Base-by-base conservation (phyloP, 2,329 filamentous ascomycete genomes). In the Fusarium sp. region DNA sequence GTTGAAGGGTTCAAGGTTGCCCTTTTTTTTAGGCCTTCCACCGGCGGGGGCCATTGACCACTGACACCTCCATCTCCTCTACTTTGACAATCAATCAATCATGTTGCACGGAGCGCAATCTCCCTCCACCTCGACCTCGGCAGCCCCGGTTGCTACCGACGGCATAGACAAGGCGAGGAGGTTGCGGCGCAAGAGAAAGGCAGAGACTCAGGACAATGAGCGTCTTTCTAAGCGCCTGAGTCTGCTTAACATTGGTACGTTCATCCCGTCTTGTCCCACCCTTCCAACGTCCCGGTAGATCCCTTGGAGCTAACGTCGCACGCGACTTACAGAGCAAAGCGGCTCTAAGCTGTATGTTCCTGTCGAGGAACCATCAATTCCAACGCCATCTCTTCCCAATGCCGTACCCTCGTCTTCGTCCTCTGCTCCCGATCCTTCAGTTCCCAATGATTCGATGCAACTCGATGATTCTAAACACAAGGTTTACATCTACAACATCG, bases 401-500 rank as follows among this genome's bases (percentile, higher is more conserved):
- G 67, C 76, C 34, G 68, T 71, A 54, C 56, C 73, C 52, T 65
- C 75, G 57, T 57, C 66, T 45, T 58, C 68, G 52, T 48, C 72
- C 60, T 59, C 72, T 48, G 58, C 76, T 54, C 74, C 71, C 62
- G 62, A 75, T 57, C 80, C 80, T 6, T 18, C 62, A 41, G 32
- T 56, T 6, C 37, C 60, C 23, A 85, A 90, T 72, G 92, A 95
- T 76, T 80, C 83, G 66, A 98, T 98, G 96, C 89, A 93, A 67
- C 82, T 98, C 70, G 95, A 98, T 84, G 92, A 98, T 83, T 92
- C 94, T 35, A 93, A 94, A 78, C 88, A 97, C 85, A 94, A 93
- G 80, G 91, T 98, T 70, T 98, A 97, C 87, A 95, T 99, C 77
- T 92, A 95, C 86, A 92, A 97, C 83, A 87, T 99, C 11, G 95